These are phyloP conservation scores for Solanum pinnatisectum DNA, from an alignment of 257 asterid species.

Conservation along the genomic window DNA sequence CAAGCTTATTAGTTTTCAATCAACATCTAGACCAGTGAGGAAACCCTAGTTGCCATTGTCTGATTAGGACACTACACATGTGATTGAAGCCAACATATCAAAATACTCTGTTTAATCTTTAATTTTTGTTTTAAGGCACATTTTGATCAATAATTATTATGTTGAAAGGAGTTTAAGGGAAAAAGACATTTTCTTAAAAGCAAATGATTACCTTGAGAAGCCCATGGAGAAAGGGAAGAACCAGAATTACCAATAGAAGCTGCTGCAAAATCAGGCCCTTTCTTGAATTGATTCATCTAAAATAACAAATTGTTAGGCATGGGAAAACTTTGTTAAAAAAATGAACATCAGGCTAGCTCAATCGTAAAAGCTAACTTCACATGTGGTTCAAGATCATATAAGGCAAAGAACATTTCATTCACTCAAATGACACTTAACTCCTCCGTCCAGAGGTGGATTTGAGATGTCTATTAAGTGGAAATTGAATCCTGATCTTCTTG, in stretches of 20 bases:
- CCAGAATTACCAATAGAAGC: conserved; percentile 53
- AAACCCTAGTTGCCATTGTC: conserved; percentile 11
- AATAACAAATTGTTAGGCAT: not conserved
- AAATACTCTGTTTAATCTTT: not conserved
- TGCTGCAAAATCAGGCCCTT: conserved; percentile 66
- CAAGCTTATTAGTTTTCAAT: conserved; percentile 4
- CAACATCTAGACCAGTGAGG: conserved; percentile 16
- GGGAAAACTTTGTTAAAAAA: not conserved
- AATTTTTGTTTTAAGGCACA: not conserved
- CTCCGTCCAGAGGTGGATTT: not conserved
- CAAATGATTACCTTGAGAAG: conserved; percentile 48
- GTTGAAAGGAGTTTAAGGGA: no score
- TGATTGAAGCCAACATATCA: not conserved
- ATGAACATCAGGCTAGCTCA: not conserved
- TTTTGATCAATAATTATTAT: not conserved
- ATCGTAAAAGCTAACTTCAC: not conserved
- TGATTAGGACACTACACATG: conserved; percentile 25
- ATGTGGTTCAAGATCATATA: not conserved
- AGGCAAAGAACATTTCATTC: not conserved
- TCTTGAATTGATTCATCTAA: conserved; percentile 16
- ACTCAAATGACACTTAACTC: not conserved
- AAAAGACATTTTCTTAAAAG: not conserved
- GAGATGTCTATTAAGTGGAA: not conserved
- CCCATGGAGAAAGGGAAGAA: conserved; percentile 64
- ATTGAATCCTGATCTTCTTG: not conserved